These are phyloP conservation scores for Coemansia sp. DNA, from an alignment of 192 early-diverging fungal genomes.

Conservation along the genomic window DNA sequence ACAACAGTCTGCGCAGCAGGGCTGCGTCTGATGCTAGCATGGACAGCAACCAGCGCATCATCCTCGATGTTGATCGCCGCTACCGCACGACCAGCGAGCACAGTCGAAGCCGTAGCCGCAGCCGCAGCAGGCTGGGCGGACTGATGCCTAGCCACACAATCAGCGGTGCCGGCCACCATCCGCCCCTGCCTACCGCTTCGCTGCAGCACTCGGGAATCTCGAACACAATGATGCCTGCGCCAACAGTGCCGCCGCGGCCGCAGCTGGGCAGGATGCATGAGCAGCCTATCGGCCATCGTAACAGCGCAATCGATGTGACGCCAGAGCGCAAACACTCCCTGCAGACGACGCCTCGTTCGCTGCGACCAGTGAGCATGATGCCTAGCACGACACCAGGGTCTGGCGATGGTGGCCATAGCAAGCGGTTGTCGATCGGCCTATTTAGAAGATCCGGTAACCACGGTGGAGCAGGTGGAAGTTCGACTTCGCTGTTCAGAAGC, in stretches of 20 bases:
- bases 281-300: constrained; percentile 15
- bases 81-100: constrained; percentile 25
- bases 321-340: constrained; percentile 32
- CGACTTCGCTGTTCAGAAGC: constrained; percentile 34
- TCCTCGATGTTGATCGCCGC: constrained; percentile 36
- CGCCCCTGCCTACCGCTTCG: neutral
- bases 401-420: constrained; percentile 10
- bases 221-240: constrained; percentile 2
- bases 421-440: constrained; percentile 47
- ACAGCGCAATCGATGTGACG: constrained; percentile 26
- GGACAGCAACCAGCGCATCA: constrained; percentile 31
- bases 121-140: constrained; percentile 24
- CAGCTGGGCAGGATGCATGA: neutral
- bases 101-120: constrained; percentile 41
- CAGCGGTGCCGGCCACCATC: constrained; percentile 3
- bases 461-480: constrained; percentile 15
- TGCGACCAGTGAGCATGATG: constrained; percentile 45
- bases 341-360: constrained; percentile 31
- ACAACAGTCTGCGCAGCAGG: constrained; percentile 39
- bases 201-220: neutral
- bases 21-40: constrained; percentile 28
- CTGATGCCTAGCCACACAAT: constrained; percentile 3
- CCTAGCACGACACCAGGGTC: constrained; percentile 20
- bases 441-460: constrained; percentile 20
- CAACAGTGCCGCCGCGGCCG: constrained; percentile 11